These are phyloP conservation scores for Verbascum thapsus DNA, from an alignment of 257 asterid species.

Conservation along the genomic window DNA sequence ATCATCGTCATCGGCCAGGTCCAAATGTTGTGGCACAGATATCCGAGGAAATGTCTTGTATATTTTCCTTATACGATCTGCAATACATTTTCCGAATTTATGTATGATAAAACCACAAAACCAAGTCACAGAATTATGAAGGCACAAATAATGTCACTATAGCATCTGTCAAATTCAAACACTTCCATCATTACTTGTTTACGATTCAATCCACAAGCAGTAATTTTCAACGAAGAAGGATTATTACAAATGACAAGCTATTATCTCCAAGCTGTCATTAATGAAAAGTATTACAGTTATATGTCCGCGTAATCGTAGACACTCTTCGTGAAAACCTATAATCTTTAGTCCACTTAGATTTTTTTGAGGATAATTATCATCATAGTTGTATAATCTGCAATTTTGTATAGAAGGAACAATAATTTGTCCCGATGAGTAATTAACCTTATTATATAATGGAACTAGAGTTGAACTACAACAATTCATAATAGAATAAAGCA, in stretches of 20 bases:
- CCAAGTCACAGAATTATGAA: slow-evolving; percentile 2
- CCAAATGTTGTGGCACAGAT: slow-evolving; percentile 85
- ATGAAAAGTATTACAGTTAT: slow-evolving; percentile 4
- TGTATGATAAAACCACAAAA: slow-evolving; percentile 15
- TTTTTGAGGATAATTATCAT: no score
- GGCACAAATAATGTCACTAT: not conserved
- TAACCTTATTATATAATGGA: no score
- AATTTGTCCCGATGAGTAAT: no score
- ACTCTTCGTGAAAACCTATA: slow-evolving; percentile 17
- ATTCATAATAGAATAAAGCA: not conserved
- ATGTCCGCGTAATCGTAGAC: not conserved
- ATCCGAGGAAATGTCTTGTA: slow-evolving; percentile 77
- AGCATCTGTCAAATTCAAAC: slow-evolving; percentile 5
- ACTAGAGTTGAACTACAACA: no score
- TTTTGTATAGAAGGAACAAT: no score
- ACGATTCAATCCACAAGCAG: slow-evolving; percentile 15
- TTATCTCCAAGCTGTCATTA: slow-evolving; percentile 14
- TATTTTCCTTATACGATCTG: slow-evolving; percentile 82
- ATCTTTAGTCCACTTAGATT: not conserved
- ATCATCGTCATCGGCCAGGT: slow-evolving; percentile 74
- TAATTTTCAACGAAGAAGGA: slow-evolving; percentile 23
- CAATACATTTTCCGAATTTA: slow-evolving; percentile 34
- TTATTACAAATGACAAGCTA: slow-evolving; percentile 1
- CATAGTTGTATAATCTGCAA: no score
- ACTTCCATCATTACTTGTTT: not conserved